Base-by-base conservation (phyloP, 2,329 filamentous ascomycete species). In the Fusarium brevicatenulatum region DNA sequence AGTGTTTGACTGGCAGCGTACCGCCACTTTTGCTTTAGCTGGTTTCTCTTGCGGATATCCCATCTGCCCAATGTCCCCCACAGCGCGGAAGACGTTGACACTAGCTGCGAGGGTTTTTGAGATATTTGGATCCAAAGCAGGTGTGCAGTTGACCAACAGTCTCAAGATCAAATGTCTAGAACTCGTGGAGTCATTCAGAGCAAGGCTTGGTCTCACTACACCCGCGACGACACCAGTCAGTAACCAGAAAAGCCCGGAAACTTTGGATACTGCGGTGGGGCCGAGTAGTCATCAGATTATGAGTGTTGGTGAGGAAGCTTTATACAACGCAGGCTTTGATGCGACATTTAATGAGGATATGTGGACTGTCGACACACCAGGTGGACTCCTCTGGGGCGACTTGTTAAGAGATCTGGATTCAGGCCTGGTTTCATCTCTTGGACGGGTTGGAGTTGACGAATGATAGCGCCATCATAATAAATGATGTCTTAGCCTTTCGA, bases 1-100 rank as follows among this genome's bases (percentile, higher is more conserved):
- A 50, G 69, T 76, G 10, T 53, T 70, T 40, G 66, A 72, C 28
- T 80, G 79, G 79, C 78, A 80, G 55, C 77, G 72, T 32, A 78
- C 70, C 9, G 77, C 78, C 16, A 46, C 70, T 11, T 70, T 74
- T 30, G 46, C 62, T 5, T 40, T 76, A 3, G 72, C 74, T 36
- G 76, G 76, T 2, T 77, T 77, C 40, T 68, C 76, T 9, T 76
- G 68, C 34, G 76, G 76, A 13, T 77, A 77, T 47, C 76, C 76
- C n/a, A 77, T 77, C 11, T 77, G 76, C 4, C 76, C 76, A 7
- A 21, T 75, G 12, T 76, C 76, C 5, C 72, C 74, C 8, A 60
- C 71, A 4, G 44, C 72, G 30, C 72, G 76, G 5, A 73, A 75
- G 25, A 37, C 57, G 4, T 40, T 78, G 7, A 50, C 50, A 7